Evolutionary conservation across 257 asterid genomes (phyloP), one percentile per base, ranked within the genome.

Genomic region (Misopates orontium): DNA sequence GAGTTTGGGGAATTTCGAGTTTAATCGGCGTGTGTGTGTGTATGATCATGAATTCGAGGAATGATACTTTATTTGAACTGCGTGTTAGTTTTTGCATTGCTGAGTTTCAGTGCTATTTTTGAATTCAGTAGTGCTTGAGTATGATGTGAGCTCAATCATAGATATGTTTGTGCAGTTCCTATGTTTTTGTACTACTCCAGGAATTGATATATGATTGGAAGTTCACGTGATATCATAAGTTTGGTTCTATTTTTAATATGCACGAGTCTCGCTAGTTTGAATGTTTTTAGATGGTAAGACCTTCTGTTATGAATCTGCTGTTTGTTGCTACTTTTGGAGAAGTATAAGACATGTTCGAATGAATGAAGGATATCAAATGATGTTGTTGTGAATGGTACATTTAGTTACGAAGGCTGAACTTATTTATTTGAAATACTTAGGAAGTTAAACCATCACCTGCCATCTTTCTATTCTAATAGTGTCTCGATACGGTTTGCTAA

Each of bases 101-200:
- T n/a, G n/a, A n/a, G n/a, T n/a, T n/a, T n/a, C n/a, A n/a, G n/a
- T n/a, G n/a, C n/a, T n/a, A n/a, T n/a, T n/a, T n/a, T n/a, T n/a
- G n/a, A n/a, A n/a, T n/a, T n/a, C n/a, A n/a, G n/a, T n/a, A n/a
- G n/a, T n/a, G n/a, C n/a, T n/a, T n/a, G n/a, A 28, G 6, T 28
- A 28, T 73, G 55, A 28, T 61, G 40, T 50, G 68, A 62, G 71
- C 70, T 66, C 25, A 58, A 41, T 77, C 49, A 11, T 36, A 49
- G 54, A 49, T 47, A 19, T 71, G 4, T 28, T 21, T 47, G 21
- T 54, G 45, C 28, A 39, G 17, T 3, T 59, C n/a, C 55, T 42
- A 41, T 55, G 36, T 19, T 17, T 70, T 36, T 53, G 22, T 44
- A 42, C 39, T 21, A 24, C 20, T 57, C 21, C 16, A 45, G 16